A percentile compares a stretch with the other conserved stretches of the same genome.
Conservation (phyloP, 805 yeast species). For the Maudiozyma serrabonitensis region DNA sequence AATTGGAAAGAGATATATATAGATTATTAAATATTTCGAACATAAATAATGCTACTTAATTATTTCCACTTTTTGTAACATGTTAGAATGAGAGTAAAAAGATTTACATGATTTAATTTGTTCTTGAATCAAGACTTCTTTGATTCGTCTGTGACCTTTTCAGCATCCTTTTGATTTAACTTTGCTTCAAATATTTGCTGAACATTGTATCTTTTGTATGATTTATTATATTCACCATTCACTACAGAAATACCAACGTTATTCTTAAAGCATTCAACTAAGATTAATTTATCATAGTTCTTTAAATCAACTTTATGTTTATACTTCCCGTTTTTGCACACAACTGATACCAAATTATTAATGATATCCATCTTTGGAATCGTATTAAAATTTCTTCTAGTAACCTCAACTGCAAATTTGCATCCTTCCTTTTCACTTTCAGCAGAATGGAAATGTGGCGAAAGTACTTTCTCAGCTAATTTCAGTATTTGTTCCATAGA, state of each 20-base stretch:
- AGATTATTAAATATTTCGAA: not conserved
- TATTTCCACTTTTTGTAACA: not conserved
- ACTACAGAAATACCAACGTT: conserved; percentile 84
- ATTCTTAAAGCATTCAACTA: conserved; percentile 83
- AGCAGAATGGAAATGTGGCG: conserved; percentile 54
- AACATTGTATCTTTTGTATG: conserved; percentile 61
- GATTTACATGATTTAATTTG: not conserved
- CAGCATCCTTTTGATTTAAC: conserved; percentile 12
- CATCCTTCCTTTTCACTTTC: conserved; percentile 18
- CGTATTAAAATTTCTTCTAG: conserved; percentile 67
- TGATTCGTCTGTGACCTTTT: not conserved
- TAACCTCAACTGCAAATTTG: conserved; percentile 72
- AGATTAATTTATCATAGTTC: conserved; percentile 62
- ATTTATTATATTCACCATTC: conserved; percentile 41
- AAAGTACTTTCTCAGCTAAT: conserved; percentile 49
- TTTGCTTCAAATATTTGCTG: conserved; percentile 62
- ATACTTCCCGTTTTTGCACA: conserved; percentile 47
- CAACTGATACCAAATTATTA: conserved; percentile 56
- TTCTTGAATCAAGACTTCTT: not conserved
- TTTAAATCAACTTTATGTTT: conserved; percentile 77
- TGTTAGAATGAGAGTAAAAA: not conserved
- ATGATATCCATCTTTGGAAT: conserved; percentile 67
- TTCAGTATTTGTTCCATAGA: conserved; percentile 55
- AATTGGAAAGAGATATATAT: not conserved
- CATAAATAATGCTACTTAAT: too few species aligned